phyloP scores from a whole-genome alignment of 345 rosid genomes.

The Passiflora organensis region DNA sequence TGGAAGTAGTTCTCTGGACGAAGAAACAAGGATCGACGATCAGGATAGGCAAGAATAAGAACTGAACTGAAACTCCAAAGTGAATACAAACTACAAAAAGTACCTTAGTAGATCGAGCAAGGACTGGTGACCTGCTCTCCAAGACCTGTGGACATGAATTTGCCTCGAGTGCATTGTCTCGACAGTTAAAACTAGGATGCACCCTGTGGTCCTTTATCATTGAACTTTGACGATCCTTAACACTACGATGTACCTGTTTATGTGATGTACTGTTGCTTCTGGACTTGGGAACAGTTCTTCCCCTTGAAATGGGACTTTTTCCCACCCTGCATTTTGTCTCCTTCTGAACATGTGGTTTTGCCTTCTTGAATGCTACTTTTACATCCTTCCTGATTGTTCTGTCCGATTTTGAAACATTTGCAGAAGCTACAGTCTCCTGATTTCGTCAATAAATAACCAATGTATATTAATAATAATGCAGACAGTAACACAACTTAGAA shows the following conservation, averaged over 20 bases:
- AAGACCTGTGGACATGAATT: slow-evolving; percentile 2
- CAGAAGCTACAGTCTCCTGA: slow-evolving; percentile 13
- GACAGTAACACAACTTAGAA: background rate
- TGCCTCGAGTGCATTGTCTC: background rate
- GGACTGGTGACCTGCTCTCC: slow-evolving; percentile 6
- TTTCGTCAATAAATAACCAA: background rate
- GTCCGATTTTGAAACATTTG: slow-evolving; percentile 6
- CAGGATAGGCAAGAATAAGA: background rate
- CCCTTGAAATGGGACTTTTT: slow-evolving; percentile 1
- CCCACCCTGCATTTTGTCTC: background rate
- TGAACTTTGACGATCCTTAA: background rate
- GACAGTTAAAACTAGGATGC: background rate
- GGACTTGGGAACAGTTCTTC: slow-evolving; percentile 6
- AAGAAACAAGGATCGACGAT: background rate
- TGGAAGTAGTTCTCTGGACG: slow-evolving; percentile 16
- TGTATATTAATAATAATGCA: background rate
- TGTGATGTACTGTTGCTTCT: background rate
- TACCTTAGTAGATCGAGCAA: slow-evolving; percentile 13
- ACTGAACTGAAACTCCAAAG: background rate
- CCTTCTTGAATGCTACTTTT: slow-evolving; percentile 4
- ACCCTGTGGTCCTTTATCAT: slow-evolving; percentile 4
- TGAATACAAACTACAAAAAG: background rate
- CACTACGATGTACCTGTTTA: background rate
- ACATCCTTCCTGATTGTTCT: slow-evolving; percentile 3
- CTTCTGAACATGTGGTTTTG: slow-evolving; percentile 2